These are phyloP conservation scores for Colletotrichum camelliae DNA, from an alignment of 2,329 filamentous ascomycete genomes.

Conservation along the genomic window DNA sequence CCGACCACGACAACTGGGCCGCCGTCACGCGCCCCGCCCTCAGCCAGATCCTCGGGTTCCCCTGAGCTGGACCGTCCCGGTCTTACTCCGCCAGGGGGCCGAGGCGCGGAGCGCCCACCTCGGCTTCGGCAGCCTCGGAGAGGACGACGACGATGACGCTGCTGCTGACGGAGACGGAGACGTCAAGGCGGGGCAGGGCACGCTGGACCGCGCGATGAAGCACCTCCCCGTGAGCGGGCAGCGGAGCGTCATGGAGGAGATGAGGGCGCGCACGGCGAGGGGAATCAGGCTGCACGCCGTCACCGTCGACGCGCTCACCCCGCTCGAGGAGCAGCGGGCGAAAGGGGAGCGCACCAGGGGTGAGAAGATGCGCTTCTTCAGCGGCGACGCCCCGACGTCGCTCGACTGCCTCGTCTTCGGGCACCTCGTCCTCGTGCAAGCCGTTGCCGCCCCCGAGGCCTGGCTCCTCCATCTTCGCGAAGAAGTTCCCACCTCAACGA, in stretches of 20 bases:
- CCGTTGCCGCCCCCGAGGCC: slow-evolving; percentile 49
- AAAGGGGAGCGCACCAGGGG: slow-evolving; percentile 28
- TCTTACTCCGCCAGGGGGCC: slow-evolving; percentile 73
- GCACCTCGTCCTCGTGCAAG: slow-evolving; percentile 77
- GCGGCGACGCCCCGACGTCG: slow-evolving; percentile 51
- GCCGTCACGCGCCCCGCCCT: slow-evolving; percentile 80
- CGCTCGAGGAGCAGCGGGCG: slow-evolving; percentile 64
- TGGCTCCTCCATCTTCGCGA: slow-evolving; percentile 39
- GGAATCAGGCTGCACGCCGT: slow-evolving; percentile 79
- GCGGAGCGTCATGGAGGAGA: slow-evolving; percentile 63
- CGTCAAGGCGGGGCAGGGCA: slow-evolving; percentile 27
- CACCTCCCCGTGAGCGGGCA: slow-evolving; percentile 41
- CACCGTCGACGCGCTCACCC: slow-evolving; percentile 72
- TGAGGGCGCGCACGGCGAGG: slow-evolving; percentile 74
- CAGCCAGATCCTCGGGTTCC: slow-evolving; percentile 80
- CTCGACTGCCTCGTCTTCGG: slow-evolving; percentile 83
- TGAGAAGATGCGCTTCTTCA: slow-evolving; percentile 32
- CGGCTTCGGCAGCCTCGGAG: slow-evolving; percentile 71
- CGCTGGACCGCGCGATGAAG: slow-evolving; percentile 30
- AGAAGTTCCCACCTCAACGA: slow-evolving; percentile 28
- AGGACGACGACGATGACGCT: slow-evolving; percentile 48
- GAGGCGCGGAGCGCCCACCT: slow-evolving; percentile 73
- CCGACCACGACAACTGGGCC: slow-evolving; percentile 88
- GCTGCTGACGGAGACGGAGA: slow-evolving; percentile 26
- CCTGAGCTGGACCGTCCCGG: slow-evolving; percentile 84